These are phyloP conservation scores for Fusarium protoensiforme DNA, from an alignment of 2,329 filamentous ascomycete species.

Conservation along the genomic window DNA sequence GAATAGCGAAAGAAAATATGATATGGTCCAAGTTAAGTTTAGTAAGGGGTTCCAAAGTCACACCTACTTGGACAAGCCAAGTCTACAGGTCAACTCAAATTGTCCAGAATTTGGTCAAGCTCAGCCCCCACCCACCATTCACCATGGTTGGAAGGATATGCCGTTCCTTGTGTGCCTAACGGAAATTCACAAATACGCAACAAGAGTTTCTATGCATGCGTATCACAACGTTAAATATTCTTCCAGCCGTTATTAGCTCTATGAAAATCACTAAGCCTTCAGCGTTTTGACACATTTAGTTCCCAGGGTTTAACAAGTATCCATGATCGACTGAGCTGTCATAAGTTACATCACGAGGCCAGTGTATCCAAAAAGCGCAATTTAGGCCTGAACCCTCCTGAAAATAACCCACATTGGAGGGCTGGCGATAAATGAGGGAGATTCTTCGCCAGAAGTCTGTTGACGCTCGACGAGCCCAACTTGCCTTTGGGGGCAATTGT, in stretches of 20 bases:
- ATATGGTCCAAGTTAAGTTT: not conserved
- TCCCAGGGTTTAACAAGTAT: not conserved
- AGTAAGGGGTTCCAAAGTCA: rapidly evolving
- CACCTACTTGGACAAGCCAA: not conserved
- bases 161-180: not conserved
- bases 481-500: not conserved
- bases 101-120: not conserved
- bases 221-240: not conserved
- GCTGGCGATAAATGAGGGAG: too few species aligned
- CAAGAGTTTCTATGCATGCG: not conserved
- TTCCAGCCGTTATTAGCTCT: not conserved
- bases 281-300: not conserved
- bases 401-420: not conserved
- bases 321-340: not conserved
- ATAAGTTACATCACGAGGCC: not conserved
- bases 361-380: not conserved
- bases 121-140: not conserved
- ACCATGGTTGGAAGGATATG: not conserved
- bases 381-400: not conserved
- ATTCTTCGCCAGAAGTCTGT: not conserved
- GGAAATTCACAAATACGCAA: not conserved
- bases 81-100: not conserved
- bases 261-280: not conserved
- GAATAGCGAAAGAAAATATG: too few species aligned
- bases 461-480: not conserved